Evolutionary conservation across 1,284 basidiomycete genomes (phyloP).

Genomic region (Fistulinella cinereoalba): DNA sequence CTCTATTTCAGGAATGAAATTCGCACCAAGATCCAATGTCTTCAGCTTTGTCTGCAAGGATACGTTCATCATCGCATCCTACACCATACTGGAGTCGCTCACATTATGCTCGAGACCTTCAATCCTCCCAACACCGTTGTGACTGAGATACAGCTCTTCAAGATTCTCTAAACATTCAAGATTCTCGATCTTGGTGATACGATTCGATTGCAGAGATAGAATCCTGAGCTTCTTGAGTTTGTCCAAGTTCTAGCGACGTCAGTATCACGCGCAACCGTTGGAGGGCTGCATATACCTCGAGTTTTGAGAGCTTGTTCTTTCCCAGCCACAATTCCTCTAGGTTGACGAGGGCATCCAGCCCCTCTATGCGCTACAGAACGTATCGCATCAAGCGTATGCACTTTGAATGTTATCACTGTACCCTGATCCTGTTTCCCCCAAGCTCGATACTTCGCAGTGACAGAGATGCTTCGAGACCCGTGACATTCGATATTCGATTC

Average conservation of each 20-base stretch:
- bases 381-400: not conserved
- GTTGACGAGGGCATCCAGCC: constrained; percentile 76
- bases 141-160: constrained; percentile 92
- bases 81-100: constrained; percentile 23
- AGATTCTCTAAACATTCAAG: constrained; percentile 71
- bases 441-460: not conserved
- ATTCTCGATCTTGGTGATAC: constrained; percentile 86
- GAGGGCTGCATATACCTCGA: constrained; percentile 53
- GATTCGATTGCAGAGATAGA: constrained; percentile 89
- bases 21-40: constrained; percentile 87
- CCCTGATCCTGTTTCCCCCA: constrained; percentile 64
- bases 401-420: constrained; percentile 30
- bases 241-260: constrained; percentile 50
- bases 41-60: constrained; percentile 69
- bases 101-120: constrained; percentile 88
- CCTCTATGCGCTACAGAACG: constrained; percentile 74
- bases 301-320: constrained; percentile 92
- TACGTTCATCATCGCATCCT: not conserved
- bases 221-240: constrained; percentile 73
- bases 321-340: constrained; percentile 95
- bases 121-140: constrained; percentile 86
- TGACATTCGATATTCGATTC: constrained; percentile 87
- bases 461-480: constrained; percentile 58
- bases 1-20: constrained; percentile 78
- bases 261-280: not conserved